A percentile compares a stretch with the other conserved stretches of the same genome.
These are phyloP conservation scores for Rhododendron griersonianum DNA, from an alignment of 148 eudicot genomes.

Conservation along the genomic window DNA sequence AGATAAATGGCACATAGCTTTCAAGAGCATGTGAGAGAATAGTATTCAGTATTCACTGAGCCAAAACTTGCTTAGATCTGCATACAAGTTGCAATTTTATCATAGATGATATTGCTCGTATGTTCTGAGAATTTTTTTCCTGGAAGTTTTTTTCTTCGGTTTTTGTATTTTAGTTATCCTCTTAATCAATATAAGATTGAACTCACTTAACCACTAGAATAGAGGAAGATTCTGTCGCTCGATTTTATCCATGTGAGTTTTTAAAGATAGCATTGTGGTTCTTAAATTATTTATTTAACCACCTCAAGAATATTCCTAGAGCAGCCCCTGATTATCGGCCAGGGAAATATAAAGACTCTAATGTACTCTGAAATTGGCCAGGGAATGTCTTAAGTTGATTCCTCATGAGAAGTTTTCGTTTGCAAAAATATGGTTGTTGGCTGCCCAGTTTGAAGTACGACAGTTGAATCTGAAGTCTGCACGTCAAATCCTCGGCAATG, in stretches of 20 bases:
- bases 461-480: slow-evolving; percentile 79
- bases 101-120: not conserved
- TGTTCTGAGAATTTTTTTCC: not conserved
- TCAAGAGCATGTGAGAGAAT: not conserved
- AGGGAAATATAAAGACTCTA: not conserved
- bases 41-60: not conserved
- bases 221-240: not conserved
- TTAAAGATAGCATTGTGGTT: not conserved
- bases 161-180: not conserved
- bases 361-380: slow-evolving; percentile 20
- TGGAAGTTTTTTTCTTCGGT: not conserved
- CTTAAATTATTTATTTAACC: not conserved
- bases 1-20: not conserved
- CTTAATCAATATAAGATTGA: not conserved
- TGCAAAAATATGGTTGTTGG: slow-evolving; percentile 90
- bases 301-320: not conserved
- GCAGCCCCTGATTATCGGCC: not conserved
- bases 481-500: slow-evolving; percentile 72
- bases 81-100: no score
- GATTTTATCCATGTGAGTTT: not conserved
- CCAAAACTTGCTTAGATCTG: not conserved
- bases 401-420: slow-evolving; percentile 80
- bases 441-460: slow-evolving; percentile 90
- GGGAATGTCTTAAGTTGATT: slow-evolving; percentile 53
- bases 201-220: not conserved